Evolutionary conservation across 2,329 filamentous ascomycete genomes (phyloP).

Genomic region (Acrocalymma vagum): DNA sequence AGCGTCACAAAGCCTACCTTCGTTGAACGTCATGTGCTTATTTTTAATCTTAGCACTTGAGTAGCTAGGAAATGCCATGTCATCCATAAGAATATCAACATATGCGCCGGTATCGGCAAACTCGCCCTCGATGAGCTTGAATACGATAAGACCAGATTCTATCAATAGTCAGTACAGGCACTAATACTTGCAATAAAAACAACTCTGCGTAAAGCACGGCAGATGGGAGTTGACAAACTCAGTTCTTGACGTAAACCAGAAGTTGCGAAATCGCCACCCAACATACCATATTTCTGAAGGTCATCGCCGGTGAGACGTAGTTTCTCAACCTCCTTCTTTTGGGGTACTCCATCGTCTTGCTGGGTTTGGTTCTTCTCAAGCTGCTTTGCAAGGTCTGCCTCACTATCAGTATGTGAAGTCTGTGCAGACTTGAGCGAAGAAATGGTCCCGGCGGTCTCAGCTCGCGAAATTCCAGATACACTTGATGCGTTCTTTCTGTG

Average conservation of each 20-base stretch:
- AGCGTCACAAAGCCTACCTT: constrained; percentile 62
- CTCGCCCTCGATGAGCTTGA: constrained; percentile 91
- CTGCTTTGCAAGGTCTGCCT: constrained; percentile 53
- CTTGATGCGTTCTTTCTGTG: constrained; percentile 30
- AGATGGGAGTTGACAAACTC: constrained; percentile 33
- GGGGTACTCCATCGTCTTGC: constrained; percentile 56
- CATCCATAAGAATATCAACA: constrained; percentile 91
- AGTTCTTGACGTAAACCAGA: constrained; percentile 25
- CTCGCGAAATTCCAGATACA: constrained; percentile 30
- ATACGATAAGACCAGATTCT: constrained; percentile 93
- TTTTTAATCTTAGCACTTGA: constrained; percentile 77
- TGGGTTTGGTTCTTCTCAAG: constrained; percentile 58
- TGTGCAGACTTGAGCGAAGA: constrained; percentile 45
- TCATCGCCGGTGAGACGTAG: constrained; percentile 81
- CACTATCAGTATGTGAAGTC: constrained; percentile 31
- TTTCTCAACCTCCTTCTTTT: constrained; percentile 72
- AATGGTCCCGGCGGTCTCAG: constrained; percentile 51
- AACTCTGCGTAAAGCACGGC: constrained; percentile 21
- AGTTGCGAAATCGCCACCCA: constrained; percentile 19
- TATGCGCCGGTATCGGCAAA: constrained; percentile 78
- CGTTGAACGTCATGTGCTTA: constrained; percentile 78
- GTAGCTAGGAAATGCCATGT: constrained; percentile 92
- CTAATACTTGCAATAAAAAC: constrained; percentile 17
- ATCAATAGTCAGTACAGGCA: constrained; percentile 42
- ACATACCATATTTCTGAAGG: constrained; percentile 76